Evolutionary conservation across 257 asterid genomes (phyloP), one percentile per base, ranked within the genome.

Genomic region (Verbascum thapsus): DNA sequence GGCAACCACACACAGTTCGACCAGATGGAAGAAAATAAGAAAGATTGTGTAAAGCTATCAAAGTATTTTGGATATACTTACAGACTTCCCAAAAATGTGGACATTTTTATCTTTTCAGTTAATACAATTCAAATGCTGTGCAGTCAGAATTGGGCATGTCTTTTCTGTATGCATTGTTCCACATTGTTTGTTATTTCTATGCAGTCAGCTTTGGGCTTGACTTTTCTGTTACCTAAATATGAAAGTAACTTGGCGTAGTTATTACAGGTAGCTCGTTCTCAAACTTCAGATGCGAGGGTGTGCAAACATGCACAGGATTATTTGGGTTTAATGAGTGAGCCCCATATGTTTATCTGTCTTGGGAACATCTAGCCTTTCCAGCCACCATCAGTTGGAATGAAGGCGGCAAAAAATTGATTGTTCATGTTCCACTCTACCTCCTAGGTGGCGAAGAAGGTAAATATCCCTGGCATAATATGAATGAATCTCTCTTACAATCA

Each of bases 281-380:
- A 87, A 65, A 80, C 78, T 54, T 82, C 95, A 61, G 96, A 91
- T 77, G 72, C 72, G 22, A 84, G 91, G 86, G 95, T 88, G 58
- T 84, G 90, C 82, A 81, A 72, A 63, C 98, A 95, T 20, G 98
- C 98, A 15, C 81, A 78, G 61, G 98, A 91, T 74, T 91, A 74
- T 71, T 68, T 91, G 74, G 88, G 91, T 62, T 65, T 91, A 69
- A 86, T 91, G 92, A 85, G 83, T 59, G 98, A 91, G 67, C 98
- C 96, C 95, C 6, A 75, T 91, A 57, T 88, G 96, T 73, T 65
- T 83, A 68, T 91, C 98, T 26, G 74, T 88, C 53, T 83, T 88
- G 84, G 96, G 96, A 43, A 80, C 95, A 43, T 79, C 87, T 23
- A 75, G 56, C 61, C 81, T 87, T 49, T 77, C 95, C 95, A 10